Evolutionary conservation across 1,284 basidiomycete genomes (phyloP).

Genomic region (Rhodotorula sp.): DNA sequence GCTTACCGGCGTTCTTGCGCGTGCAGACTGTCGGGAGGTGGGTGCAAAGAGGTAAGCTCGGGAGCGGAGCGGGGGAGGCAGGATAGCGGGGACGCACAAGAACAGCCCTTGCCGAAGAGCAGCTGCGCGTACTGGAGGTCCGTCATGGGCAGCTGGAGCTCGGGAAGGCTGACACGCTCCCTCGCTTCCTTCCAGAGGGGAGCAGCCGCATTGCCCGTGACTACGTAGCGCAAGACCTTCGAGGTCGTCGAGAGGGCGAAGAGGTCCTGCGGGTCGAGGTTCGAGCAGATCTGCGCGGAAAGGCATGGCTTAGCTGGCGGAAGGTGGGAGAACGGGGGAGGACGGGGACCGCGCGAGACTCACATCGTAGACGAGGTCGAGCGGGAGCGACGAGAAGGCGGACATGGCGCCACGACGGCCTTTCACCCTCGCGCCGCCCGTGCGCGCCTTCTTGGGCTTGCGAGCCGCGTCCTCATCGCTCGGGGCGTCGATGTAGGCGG

Average conservation of each 20-base stretch:
- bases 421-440: neutral
- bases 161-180: conserved; percentile 9
- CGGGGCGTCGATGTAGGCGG: too few relatives aligned
- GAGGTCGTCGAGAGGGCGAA: conserved; percentile 14
- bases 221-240: conserved; percentile 16
- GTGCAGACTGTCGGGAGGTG: conserved; percentile 1
- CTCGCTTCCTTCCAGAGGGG: conserved; percentile 16
- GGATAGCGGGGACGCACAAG: neutral
- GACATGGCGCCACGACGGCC: conserved; percentile 5
- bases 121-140: conserved; percentile 19
- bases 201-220: neutral
- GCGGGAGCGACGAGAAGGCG: conserved; percentile 15
- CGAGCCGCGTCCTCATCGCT: neutral
- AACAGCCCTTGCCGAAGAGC: conserved; percentile 20
- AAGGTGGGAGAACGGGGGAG: neutral
- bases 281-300: conserved; percentile 16
- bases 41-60: neutral
- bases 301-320: neutral
- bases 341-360: neutral
- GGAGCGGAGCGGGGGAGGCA: neutral
- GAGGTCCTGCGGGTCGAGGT: conserved; percentile 19
- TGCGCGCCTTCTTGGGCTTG: neutral
- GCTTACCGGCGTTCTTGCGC: conserved; percentile 21
- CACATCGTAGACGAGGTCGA: conserved; percentile 26
- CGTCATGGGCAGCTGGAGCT: conserved; percentile 9